Percentiles rank a stretch among this genome's conserved stretches.
phyloP scores from a whole-genome alignment of 1,284 basidiomycete genomes.

The Peniophora sp. region DNA sequence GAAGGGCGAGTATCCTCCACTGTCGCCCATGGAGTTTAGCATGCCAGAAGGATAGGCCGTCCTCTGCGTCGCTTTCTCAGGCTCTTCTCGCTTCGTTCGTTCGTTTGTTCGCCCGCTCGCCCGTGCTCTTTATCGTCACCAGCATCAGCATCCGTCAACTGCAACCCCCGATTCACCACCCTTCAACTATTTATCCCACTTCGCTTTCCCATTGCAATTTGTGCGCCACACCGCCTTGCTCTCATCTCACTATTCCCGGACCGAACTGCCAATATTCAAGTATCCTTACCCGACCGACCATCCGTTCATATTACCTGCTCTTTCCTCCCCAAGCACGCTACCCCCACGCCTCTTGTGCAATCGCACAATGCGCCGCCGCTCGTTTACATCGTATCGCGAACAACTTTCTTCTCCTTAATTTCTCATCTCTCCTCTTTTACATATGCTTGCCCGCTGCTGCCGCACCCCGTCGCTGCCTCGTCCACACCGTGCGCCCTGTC shows the following conservation, averaged over 20 bases:
- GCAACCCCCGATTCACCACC: slow-evolving; percentile 10
- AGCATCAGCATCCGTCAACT: neutral
- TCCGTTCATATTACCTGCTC: neutral
- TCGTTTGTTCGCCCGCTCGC: slow-evolving; percentile 12
- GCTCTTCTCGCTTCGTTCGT: no score
- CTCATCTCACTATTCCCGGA: neutral
- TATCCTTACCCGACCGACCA: no score
- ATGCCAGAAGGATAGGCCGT: slow-evolving; percentile 30
- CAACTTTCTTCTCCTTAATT: neutral
- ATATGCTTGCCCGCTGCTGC: neutral
- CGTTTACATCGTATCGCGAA: neutral
- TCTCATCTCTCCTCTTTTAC: neutral
- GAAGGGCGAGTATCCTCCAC: slow-evolving; percentile 58
- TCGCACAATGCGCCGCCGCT: neutral
- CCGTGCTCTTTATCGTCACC: neutral
- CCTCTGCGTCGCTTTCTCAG: no score
- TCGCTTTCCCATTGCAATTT: neutral
- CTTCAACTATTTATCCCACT: slow-evolving; percentile 9
- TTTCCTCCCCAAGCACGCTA: neutral
- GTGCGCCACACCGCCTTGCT: neutral
- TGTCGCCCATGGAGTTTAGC: slow-evolving; percentile 67
- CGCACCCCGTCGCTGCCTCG: neutral
- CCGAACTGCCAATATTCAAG: neutral
- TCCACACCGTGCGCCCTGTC: neutral
- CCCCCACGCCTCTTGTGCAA: neutral